Base-by-base conservation (phyloP, 164 flowering plant species). In the Vitis rotundifolia region DNA sequence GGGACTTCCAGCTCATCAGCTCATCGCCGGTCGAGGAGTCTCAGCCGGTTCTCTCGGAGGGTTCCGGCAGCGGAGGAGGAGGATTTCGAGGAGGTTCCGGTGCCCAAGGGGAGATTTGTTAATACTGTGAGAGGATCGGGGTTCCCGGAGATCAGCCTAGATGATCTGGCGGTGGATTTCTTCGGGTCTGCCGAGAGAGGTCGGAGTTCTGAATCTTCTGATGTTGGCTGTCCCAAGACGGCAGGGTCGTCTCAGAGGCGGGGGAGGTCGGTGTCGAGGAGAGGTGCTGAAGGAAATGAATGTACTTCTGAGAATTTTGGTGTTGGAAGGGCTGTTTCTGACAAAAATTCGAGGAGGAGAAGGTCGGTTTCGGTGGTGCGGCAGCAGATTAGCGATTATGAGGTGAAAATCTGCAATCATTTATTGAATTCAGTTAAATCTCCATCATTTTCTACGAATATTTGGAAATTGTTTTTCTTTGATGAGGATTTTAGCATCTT, bases 181-280 rank as follows among this genome's bases (percentile, higher is more conserved):
- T 91, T 94, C 63, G 73, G 64, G 18, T 84, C 81, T 10, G 73
- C 56, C 15, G 71, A 77, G 16, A 71, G 80, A 62, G 80, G 89
- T 14, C 83, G 85, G 67, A 54, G 57, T 19, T 66, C 48, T 22
- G 26, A 22, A 22, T 22, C 26, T 22, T 22, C 26, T 18, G 84
- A 67, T 49, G 63, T 61, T 29, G 71, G 66, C 18, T 52, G 63
- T 53, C 56, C 61, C 22, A 16, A 44, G n/a, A 73, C 67, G 22
- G 64, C 59, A 9, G 78, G 65, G 50, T 76, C 71, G 65, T 73
- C 78, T 56, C 77, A 76, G 78, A 86, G 97, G 73, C 81, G 97
- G 31, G 97, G 92, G 19, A 76, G 98, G 86, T 96, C 99, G 12
- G 95, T 90, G 5, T 85, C 96, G 22, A 91, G 97, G 75, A 83